These are phyloP conservation scores for Pythium aquatile DNA, from an alignment of 352 stramenopile species.

Conservation along the genomic window DNA sequence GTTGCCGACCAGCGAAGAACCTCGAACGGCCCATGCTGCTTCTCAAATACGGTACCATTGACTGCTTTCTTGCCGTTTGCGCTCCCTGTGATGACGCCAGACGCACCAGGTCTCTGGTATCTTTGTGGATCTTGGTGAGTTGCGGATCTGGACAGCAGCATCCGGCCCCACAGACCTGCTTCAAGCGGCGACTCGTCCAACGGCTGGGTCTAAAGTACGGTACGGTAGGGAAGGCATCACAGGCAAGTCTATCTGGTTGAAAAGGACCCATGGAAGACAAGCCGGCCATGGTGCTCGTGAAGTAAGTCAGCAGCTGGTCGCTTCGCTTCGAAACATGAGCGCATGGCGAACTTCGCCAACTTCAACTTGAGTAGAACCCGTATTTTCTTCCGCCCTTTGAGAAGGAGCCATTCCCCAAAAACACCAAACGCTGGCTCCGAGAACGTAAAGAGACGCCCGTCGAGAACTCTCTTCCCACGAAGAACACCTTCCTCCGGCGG, in stretches of 20 bases:
- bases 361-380: neutral
- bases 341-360: neutral
- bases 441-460: neutral
- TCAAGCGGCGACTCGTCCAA: neutral
- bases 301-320: neutral
- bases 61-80: neutral
- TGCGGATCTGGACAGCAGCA: neutral
- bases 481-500: neutral
- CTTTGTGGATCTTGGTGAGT: neutral
- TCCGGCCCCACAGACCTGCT: neutral
- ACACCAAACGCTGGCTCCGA: neutral
- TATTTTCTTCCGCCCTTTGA: conserved; percentile 4
- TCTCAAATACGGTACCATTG: no score
- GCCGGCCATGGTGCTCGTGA: no score
- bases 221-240: no score
- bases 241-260: neutral
- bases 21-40: neutral
- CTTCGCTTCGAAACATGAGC: neutral
- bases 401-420: neutral
- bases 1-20: neutral
- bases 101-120: neutral
- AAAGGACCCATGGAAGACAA: neutral
- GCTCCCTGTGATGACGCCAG: neutral
- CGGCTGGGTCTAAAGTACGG: neutral
- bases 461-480: neutral